Conservation (phyloP, 192 early-diverging fungal species). For the Coemansia sp. region DNA sequence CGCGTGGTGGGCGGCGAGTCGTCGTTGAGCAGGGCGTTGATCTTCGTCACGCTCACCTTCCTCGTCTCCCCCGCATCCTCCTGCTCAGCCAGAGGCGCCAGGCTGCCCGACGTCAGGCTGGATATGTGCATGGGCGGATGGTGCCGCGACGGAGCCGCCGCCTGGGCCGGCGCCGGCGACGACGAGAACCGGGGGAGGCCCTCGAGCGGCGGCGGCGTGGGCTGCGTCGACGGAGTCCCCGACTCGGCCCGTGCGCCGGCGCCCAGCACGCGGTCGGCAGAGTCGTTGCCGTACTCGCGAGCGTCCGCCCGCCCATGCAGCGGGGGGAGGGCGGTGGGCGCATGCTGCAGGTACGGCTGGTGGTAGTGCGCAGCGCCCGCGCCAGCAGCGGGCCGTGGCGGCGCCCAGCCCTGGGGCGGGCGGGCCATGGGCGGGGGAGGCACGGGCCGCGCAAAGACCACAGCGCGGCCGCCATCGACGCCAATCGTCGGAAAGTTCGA, state of each 20-base stretch:
- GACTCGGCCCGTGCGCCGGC: conserved; percentile 16
- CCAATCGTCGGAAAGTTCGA: conserved; percentile 45
- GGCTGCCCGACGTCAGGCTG: conserved; percentile 11
- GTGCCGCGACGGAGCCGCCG: not conserved
- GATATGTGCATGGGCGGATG: conserved; percentile 16
- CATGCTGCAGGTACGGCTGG: conserved; percentile 1
- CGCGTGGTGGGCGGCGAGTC: conserved; percentile 9
- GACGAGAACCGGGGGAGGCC: conserved; percentile 43
- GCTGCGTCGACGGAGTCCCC: conserved; percentile 32
- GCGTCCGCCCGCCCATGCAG: not conserved
- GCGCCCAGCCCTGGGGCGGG: not conserved
- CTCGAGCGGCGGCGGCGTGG: conserved; percentile 46
- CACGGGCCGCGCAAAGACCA: conserved; percentile 21
- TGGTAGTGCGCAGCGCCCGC: not conserved
- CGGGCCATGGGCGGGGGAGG: not conserved
- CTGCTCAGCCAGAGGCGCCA: not conserved
- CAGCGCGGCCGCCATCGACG: conserved; percentile 41
- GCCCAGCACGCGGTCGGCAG: not conserved
- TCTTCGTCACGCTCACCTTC: conserved; percentile 30
- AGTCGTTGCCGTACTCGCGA: not conserved
- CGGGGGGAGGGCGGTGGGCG: not conserved
- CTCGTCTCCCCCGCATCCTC: conserved; percentile 16
- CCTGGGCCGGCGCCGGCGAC: conserved; percentile 14
- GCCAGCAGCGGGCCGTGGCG: not conserved
- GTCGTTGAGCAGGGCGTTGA: conserved; percentile 43